Evolutionary conservation across 192 early-diverging fungal species (phyloP).

Genomic region (Backusella liffmaniae): DNA sequence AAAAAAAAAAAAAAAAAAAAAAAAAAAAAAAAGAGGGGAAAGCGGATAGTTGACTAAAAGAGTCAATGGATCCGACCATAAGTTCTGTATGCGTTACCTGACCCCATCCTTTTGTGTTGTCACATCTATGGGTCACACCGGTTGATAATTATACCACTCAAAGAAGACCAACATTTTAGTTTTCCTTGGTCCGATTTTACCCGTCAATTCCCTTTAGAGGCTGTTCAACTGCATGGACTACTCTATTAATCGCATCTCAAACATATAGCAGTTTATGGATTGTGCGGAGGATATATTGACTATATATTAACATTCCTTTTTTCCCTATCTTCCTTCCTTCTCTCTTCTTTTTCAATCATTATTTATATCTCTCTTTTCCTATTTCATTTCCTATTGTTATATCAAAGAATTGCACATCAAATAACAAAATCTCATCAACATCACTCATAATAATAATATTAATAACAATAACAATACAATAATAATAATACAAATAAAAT

Average conservation of each 20-base stretch:
- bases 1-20: no score
- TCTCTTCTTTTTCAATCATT: neutral
- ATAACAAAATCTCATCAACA: neutral
- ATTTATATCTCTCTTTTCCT: neutral
- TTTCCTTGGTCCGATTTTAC: constrained; percentile 16
- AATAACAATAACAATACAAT: no score
- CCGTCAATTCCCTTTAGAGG: constrained; percentile 19
- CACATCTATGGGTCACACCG: constrained; percentile 4
- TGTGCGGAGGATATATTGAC: constrained; percentile 6
- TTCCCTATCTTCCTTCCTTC: neutral
- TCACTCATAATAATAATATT: no score
- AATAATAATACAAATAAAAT: neutral
- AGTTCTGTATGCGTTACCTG: neutral
- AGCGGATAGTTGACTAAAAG: neutral
- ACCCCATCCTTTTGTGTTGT: neutral
- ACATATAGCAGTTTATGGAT: constrained; percentile 7
- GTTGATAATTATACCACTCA: constrained; percentile 6
- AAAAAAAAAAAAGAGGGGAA: neutral
- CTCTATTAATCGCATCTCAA: neutral
- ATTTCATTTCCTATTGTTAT: neutral
- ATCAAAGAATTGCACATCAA: neutral
- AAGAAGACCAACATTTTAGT: constrained; percentile 3
- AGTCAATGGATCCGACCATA: constrained; percentile 2
- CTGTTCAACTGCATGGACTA: constrained; percentile 1
- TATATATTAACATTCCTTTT: constrained; percentile 10